phyloP scores from a whole-genome alignment of 2,329 filamentous ascomycete genomes.

The Aspergillus floridensis region DNA sequence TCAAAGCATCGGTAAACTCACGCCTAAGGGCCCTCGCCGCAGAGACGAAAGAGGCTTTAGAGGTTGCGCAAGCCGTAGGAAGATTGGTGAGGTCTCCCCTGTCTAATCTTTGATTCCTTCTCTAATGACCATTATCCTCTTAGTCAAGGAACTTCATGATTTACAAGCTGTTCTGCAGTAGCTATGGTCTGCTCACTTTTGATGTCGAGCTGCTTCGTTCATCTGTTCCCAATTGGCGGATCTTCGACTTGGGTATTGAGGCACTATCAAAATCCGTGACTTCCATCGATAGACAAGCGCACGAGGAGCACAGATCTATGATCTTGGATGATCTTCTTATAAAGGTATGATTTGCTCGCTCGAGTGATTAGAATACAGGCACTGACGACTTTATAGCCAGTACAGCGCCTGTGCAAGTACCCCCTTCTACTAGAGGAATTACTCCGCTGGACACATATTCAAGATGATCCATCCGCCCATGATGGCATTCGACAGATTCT shows the following conservation, averaged over 20 bases:
- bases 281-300: conserved; percentile 63
- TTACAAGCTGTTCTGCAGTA: conserved; percentile 89
- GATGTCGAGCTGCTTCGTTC: conserved; percentile 70
- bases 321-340: conserved; percentile 84
- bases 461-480: conserved; percentile 80
- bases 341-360: conserved; percentile 59
- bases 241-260: conserved; percentile 83
- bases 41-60: conserved; percentile 53
- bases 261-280: conserved; percentile 72
- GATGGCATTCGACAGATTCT: conserved; percentile 74
- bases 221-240: conserved; percentile 69
- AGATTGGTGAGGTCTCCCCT: conserved; percentile 43
- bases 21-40: conserved; percentile 43
- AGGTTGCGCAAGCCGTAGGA: conserved; percentile 55
- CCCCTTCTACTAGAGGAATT: conserved; percentile 82
- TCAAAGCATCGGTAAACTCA: conserved; percentile 28
- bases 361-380: background rate
- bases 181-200: conserved; percentile 80
- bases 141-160: conserved; percentile 78
- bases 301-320: conserved; percentile 69
- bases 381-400: conserved; percentile 60
- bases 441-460: conserved; percentile 75
- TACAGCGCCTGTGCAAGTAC: conserved; percentile 89
- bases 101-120: too few relatives aligned
- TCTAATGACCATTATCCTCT: conserved; percentile 46